Base-by-base conservation (phyloP, 139 green algal species). In the Chlamydomonas eustigma region DNA sequence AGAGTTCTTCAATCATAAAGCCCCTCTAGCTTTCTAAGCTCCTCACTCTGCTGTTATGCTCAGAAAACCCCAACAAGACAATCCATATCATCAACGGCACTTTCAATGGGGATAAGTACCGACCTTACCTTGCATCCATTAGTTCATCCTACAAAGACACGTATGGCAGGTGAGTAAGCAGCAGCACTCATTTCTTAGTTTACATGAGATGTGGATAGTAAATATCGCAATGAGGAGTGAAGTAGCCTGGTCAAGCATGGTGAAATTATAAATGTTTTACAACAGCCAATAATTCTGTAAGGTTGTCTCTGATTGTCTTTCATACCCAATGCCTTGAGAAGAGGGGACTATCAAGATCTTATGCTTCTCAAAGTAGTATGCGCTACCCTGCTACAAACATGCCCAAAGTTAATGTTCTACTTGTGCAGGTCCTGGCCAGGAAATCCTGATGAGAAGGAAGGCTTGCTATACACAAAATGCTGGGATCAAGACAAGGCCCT, bases 111-210 rank as follows among this genome's bases (percentile, higher is more conserved):
- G 83, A 84, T 77, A 52, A 1, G 1, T 79, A 69, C 35, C 50
- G 80, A 8, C 75, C 80, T 25, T 81, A 84, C 50, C 76, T 84
- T 32, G 38, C 77, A 1, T 64, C 64, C 68, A 88, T 88, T 38
- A 82, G 78, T 39, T 12, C 70, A 6, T 76, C 39, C 31, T 67
- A 83, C 12, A 69, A 33, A 2, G 83, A 88, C 74, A 63, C 68
- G 18, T 12, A 72, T 2, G 78, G 79, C 71, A 72, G 80, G 69
- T 64, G 66, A n/a, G n/a, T n/a, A n/a, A n/a, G n/a, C n/a, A n/a
- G n/a, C n/a, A n/a, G n/a, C n/a, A n/a, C n/a, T n/a, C n/a, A n/a
- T n/a, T n/a, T n/a, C n/a, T n/a, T n/a, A n/a, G n/a, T n/a, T n/a
- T n/a, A n/a, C n/a, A n/a, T n/a, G n/a, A n/a, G n/a, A n/a, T n/a